Evolutionary conservation across 805 yeast species (phyloP), one percentile per base, ranked within the genome.

Genomic region (Scheffersomyces spartinae): DNA sequence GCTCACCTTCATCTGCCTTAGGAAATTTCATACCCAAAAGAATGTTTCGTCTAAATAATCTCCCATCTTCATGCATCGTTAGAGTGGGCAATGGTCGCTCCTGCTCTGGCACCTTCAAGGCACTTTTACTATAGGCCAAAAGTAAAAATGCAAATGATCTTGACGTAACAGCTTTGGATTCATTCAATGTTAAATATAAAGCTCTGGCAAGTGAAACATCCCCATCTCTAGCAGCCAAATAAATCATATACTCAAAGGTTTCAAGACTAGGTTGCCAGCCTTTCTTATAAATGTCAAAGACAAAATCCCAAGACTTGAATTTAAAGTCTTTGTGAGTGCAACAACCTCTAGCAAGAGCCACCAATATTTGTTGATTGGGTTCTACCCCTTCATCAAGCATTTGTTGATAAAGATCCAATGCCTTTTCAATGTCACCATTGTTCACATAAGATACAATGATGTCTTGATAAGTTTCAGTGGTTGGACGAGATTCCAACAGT

Each of bases 191-290:
- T 29, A 55, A 50, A 47, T 68, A 79, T 18, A 80, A 45, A 0
- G 88, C 83, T 38, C 97, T 62, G 1, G 82, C 61, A 22, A 83
- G 55, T 5, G 71, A 57, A 11, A 80, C 49, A 45, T 86, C 95
- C 0, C 94, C 91, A 40, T 85, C 85, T 31, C 62, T 61, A 0
- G 84, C 77, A n/a, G 91, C 71, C 24, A 88, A 51, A 33, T 75
- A 67, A 54, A 88, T 61, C 73, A 88, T 74, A 9, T 72, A 64
- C 33, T 75, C 79, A 36, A 74, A 61, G 0, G 79, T 64, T 13
- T 55, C 55, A 6, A 64, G 36, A n/a, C 61, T 42, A 33, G 72
- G 57, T 32, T 52, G 39, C 70, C 56, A 42, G 12, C 43, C 47
- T 28, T 45, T 41, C 9, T 66, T 60, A 37, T 73, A 61, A 30